Conservation (phyloP, 768 basidiomycete species). For the Psilocybe azurescens region DNA sequence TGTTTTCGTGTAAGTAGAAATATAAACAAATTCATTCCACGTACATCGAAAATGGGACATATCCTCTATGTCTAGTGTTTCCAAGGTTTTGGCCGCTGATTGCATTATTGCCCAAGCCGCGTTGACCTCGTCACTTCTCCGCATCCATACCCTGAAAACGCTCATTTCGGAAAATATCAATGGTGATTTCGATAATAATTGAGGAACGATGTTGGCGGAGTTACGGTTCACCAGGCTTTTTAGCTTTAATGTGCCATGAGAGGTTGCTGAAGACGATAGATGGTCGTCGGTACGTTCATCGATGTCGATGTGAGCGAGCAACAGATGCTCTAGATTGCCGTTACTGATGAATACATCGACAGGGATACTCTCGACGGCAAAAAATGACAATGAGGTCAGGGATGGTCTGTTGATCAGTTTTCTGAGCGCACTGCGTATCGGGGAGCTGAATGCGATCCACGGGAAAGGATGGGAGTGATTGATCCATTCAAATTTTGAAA, state of each 20-base stretch:
- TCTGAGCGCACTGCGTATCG: background rate
- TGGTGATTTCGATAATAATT: slow-evolving; percentile 2
- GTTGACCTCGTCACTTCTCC: slow-evolving; percentile 5
- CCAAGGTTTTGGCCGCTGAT: slow-evolving; percentile 9
- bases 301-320: slow-evolving; percentile 7
- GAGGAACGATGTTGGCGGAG: background rate
- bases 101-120: slow-evolving; percentile 12
- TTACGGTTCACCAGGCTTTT: background rate
- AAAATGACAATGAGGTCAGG: slow-evolving; percentile 6
- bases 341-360: background rate
- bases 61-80: slow-evolving; percentile 11
- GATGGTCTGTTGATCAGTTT: background rate
- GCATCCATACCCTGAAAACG: slow-evolving; percentile 12
- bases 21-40: background rate
- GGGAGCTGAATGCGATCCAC: slow-evolving; percentile 1
- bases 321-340: background rate
- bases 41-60: slow-evolving; percentile 16
- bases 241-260: background rate
- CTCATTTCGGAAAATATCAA: slow-evolving; percentile 2
- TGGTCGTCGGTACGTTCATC: background rate
- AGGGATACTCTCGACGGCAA: slow-evolving; percentile 1
- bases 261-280: background rate
- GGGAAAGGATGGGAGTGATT: background rate
- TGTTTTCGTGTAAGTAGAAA: background rate
- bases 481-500: slow-evolving; percentile 10